Conservation (phyloP, 257 asterid genomes). For the Ballota nigra region DNA sequence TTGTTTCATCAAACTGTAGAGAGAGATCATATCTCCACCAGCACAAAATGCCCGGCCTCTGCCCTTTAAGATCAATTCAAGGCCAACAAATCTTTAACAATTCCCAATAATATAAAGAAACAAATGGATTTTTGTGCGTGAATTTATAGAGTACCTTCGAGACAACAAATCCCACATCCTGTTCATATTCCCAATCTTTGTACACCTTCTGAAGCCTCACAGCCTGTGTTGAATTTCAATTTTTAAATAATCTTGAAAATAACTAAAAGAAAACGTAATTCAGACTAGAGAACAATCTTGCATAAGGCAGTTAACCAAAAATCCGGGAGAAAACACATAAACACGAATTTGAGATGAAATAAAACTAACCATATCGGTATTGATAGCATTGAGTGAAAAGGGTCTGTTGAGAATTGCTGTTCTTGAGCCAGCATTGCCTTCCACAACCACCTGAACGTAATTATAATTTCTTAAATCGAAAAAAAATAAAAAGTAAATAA, state of each 20-base stretch:
- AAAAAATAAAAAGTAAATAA: not conserved
- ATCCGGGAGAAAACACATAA: too few species aligned
- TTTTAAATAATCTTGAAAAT: not conserved
- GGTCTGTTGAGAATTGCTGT: slow-evolving; percentile 68
- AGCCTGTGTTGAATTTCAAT: slow-evolving; percentile 25
- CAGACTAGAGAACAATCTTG: not conserved
- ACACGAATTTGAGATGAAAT: not conserved
- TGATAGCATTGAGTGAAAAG: slow-evolving; percentile 53
- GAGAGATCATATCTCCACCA: slow-evolving; percentile 62
- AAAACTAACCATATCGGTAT: slow-evolving; percentile 35
- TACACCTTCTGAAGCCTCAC: slow-evolving; percentile 50
- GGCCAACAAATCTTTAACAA: not conserved
- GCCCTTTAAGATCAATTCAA: slow-evolving; percentile 39
- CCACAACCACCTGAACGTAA: slow-evolving; percentile 48
- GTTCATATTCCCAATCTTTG: slow-evolving; percentile 58
- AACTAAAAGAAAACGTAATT: not conserved
- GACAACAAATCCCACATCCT: slow-evolving; percentile 47
- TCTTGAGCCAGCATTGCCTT: slow-evolving; percentile 47
- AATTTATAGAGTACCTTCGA: slow-evolving; percentile 45
- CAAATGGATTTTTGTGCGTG: not conserved
- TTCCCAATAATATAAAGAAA: not conserved
- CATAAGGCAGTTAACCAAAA: not conserved
- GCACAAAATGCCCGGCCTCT: slow-evolving; percentile 68
- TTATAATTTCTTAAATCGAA: not conserved
- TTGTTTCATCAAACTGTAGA: slow-evolving; percentile 38